phyloP scores from a whole-genome alignment of 2,329 filamentous ascomycete genomes.

The Fusarium sp. region DNA sequence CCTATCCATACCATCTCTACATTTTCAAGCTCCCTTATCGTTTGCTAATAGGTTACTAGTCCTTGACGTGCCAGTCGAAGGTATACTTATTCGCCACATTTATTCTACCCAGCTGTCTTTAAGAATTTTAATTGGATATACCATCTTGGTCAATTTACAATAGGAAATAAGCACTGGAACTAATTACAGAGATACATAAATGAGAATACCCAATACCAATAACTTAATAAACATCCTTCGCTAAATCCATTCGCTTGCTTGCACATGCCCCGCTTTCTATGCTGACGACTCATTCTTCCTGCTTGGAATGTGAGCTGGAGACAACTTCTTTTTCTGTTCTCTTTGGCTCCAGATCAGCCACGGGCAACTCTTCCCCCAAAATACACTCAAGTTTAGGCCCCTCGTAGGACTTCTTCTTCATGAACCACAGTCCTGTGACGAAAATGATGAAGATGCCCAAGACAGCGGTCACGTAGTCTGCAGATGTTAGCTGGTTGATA shows the following conservation, averaged over 20 bases:
- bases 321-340: slow-evolving; percentile 3
- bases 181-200: not conserved
- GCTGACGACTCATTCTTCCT: slow-evolving; percentile 3
- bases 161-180: not conserved
- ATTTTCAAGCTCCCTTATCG: not conserved
- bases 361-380: slow-evolving; percentile 32
- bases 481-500: not conserved
- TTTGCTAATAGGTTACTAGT: not conserved
- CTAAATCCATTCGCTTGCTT: not conserved
- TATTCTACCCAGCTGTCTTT: not conserved
- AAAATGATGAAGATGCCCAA: slow-evolving; percentile 48
- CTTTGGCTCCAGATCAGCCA: slow-evolving; percentile 12
- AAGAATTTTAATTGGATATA: not conserved
- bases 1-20: too few relatives aligned
- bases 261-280: not conserved
- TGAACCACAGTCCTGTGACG: slow-evolving; percentile 24
- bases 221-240: not conserved
- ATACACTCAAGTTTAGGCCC: slow-evolving; percentile 38
- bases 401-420: slow-evolving; percentile 34
- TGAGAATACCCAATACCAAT: not conserved
- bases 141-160: not conserved
- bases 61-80: not conserved
- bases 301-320: slow-evolving; percentile 21
- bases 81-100: not conserved
- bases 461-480: slow-evolving; percentile 53